A percentile compares a stretch with the other conserved stretches of the same genome.
Conservation (phyloP, 2,329 filamentous ascomycete species). For the Ampelomyces quisqualis region DNA sequence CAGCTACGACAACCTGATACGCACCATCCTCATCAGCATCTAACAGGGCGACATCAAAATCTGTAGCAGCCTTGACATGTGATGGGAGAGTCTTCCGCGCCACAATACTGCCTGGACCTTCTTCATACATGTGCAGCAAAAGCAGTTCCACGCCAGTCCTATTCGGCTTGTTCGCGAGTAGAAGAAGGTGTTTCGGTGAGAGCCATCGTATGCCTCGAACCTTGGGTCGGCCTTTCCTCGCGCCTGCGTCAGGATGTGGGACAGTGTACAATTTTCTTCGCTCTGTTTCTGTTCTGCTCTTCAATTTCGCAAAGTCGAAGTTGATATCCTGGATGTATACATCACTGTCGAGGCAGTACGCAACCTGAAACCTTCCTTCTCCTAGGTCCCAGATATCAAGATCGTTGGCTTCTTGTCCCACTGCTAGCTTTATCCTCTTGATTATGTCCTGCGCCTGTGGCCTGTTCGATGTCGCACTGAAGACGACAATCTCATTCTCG, state of each 20-base stretch:
- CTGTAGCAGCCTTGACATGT: slow-evolving; percentile 71
- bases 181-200: slow-evolving; percentile 53
- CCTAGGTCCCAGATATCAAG: slow-evolving; percentile 67
- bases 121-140: slow-evolving; percentile 61
- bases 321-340: slow-evolving; percentile 67
- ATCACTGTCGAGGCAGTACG: slow-evolving; percentile 76
- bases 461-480: slow-evolving; percentile 63
- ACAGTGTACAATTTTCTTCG: slow-evolving; percentile 35
- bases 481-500: slow-evolving; percentile 76
- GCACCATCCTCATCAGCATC: slow-evolving; percentile 59
- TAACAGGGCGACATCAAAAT: slow-evolving; percentile 74
- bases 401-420: slow-evolving; percentile 63
- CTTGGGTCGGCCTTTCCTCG: slow-evolving; percentile 50
- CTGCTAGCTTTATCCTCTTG: slow-evolving; percentile 53
- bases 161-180: slow-evolving; percentile 58
- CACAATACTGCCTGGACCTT: slow-evolving; percentile 52
- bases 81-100: slow-evolving; percentile 63
- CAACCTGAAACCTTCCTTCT: slow-evolving; percentile 66
- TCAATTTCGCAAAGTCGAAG: slow-evolving; percentile 49
- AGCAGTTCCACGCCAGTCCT: slow-evolving; percentile 58
- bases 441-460: slow-evolving; percentile 54
- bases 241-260: slow-evolving; percentile 35
- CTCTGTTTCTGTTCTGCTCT: slow-evolving; percentile 34
- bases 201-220: slow-evolving; percentile 60
- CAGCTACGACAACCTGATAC: slow-evolving; percentile 76